Percentiles rank a stretch among this genome's conserved stretches.
Evolutionary conservation across 2,329 filamentous ascomycete genomes (phyloP).

Genomic region (Aphanoascus verrucosus): DNA sequence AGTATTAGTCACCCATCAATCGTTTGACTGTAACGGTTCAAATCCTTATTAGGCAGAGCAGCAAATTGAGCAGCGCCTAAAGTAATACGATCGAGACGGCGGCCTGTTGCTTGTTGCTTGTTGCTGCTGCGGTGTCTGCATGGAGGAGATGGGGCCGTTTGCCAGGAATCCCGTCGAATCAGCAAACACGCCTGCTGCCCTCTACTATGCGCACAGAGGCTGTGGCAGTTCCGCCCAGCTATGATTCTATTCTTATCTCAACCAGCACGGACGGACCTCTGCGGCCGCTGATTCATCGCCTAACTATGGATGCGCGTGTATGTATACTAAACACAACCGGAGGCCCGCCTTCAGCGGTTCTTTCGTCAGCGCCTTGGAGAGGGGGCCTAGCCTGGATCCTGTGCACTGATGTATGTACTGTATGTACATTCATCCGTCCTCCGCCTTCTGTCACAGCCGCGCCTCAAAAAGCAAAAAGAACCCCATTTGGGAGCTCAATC

Average conservation of each 20-base stretch:
- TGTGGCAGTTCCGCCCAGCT: not conserved
- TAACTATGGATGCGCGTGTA: not conserved
- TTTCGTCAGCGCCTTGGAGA: not conserved
- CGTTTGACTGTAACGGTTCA: not conserved
- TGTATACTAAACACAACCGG: too few species aligned
- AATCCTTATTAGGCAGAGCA: not conserved
- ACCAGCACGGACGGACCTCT: not conserved
- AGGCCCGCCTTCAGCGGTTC: too few species aligned
- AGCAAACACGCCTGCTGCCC: slow-evolving; percentile 1
- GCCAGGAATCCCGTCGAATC: slow-evolving; percentile 2
- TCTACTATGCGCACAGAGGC: not conserved
- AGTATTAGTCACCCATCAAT: too few species aligned
- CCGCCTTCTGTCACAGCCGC: not conserved
- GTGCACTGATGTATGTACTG: too few species aligned
- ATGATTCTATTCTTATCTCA: not conserved
- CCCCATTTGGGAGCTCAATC: not conserved
- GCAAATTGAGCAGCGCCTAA: not conserved
- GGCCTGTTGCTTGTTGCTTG: not conserved
- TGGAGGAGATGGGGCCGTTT: not conserved
- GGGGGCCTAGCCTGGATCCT: too few species aligned
- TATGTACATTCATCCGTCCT: too few species aligned
- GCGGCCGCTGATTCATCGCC: slow-evolving; percentile 3
- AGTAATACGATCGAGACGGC: too few species aligned
- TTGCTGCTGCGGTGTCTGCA: not conserved
- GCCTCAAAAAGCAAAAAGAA: not conserved